A percentile compares a stretch with the other conserved stretches of the same genome.
Conservation (phyloP, 1,284 basidiomycete species). For the Ceratobasidium theobromae region DNA sequence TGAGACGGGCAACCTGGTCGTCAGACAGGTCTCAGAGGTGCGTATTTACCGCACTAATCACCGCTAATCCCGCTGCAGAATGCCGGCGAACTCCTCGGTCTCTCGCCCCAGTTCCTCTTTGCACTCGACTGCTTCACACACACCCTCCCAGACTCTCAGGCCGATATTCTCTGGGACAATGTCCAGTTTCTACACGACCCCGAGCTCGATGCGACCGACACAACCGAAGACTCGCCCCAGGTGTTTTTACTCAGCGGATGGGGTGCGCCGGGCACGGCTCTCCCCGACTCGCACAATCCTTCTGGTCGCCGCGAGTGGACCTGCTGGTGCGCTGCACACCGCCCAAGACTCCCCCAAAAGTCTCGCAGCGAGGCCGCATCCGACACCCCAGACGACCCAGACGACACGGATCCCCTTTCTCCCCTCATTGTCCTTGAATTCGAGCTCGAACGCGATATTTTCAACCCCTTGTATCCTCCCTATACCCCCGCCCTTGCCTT, state of each 20-base stretch:
- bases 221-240: slow-evolving; percentile 49
- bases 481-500: slow-evolving; percentile 37
- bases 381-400: too few species aligned
- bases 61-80: slow-evolving; percentile 49
- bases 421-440: slow-evolving; percentile 74
- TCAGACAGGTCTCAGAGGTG: slow-evolving; percentile 84
- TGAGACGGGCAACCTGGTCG: slow-evolving; percentile 59
- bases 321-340: slow-evolving; percentile 83
- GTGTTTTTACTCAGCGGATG: slow-evolving; percentile 74
- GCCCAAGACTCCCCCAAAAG: slow-evolving; percentile 47
- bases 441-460: slow-evolving; percentile 71
- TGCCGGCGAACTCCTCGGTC: slow-evolving; percentile 66
- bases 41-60: slow-evolving; percentile 36
- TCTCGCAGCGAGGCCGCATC: neutral
- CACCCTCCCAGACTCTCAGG: slow-evolving; percentile 68
- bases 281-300: slow-evolving; percentile 39
- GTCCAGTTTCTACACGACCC: slow-evolving; percentile 66
- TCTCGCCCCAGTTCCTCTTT: slow-evolving; percentile 79
- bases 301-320: slow-evolving; percentile 57
- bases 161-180: slow-evolving; percentile 74
- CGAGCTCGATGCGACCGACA: slow-evolving; percentile 48
- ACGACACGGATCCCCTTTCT: neutral
- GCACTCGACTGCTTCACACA: slow-evolving; percentile 75
- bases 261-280: slow-evolving; percentile 61
- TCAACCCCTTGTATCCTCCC: slow-evolving; percentile 72